Evolutionary conservation across 176 grass and related monocot genomes (phyloP).

Genomic region (Triticum turgidum): DNA sequence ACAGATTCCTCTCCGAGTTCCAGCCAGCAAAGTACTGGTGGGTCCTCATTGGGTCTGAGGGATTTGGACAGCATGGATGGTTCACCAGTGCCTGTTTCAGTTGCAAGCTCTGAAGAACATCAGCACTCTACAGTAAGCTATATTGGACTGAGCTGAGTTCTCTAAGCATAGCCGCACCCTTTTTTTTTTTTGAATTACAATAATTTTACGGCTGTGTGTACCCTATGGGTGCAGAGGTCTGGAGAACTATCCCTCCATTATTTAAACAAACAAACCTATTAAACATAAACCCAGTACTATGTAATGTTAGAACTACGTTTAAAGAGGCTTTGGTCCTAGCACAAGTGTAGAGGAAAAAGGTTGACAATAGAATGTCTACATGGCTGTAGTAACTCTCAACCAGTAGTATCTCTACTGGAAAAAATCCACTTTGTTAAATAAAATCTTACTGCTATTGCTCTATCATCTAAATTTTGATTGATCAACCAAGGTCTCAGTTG

Average conservation of each 20-base stretch:
- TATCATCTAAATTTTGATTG: conserved; percentile 17
- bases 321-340: neutral
- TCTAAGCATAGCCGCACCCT: neutral
- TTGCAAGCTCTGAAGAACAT: conserved; percentile 13
- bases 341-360: neutral
- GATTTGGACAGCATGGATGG: conserved; percentile 34
- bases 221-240: neutral
- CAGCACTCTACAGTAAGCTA: conserved; percentile 40
- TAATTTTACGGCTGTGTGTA: neutral
- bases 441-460: neutral
- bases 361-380: neutral
- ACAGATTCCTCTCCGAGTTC: conserved; percentile 21
- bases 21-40: conserved; percentile 22
- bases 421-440: neutral
- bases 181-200: neutral
- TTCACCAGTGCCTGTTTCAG: conserved; percentile 26
- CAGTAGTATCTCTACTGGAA: neutral
- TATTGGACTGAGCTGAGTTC: neutral
- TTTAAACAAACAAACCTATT: neutral
- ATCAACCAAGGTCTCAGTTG: neutral
- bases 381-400: neutral
- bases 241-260: neutral
- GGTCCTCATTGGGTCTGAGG: neutral
- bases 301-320: neutral
- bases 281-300: neutral